Conservation (phyloP, 192 early-diverging fungal genomes). For the Coemansia sp. region DNA sequence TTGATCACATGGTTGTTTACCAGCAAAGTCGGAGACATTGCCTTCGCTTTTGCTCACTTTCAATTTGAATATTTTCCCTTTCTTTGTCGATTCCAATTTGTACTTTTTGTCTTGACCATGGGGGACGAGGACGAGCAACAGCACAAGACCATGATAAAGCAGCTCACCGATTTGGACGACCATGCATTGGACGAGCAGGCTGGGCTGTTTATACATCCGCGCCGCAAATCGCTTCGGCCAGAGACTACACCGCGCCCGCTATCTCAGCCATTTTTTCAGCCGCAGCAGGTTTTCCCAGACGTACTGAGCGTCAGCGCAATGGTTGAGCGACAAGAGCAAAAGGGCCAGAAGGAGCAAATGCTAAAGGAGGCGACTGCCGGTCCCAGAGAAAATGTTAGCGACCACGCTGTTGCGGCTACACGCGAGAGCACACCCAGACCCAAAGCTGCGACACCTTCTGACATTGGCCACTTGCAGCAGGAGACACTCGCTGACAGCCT, state of each 20-base stretch:
- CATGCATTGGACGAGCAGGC: constrained; percentile 55
- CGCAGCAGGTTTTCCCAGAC: constrained; percentile 52
- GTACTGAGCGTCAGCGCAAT: constrained; percentile 53
- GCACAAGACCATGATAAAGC: constrained; percentile 57
- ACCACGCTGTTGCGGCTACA: neutral
- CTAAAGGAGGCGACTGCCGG: neutral
- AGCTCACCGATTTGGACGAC: constrained; percentile 58
- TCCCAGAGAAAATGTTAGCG: neutral
- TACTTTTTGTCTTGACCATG: constrained; percentile 7
- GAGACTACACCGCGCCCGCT: constrained; percentile 46
- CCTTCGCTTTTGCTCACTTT: too few species aligned
- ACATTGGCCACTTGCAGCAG: neutral
- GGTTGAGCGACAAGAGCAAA: constrained; percentile 52
- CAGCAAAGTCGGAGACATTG: too few species aligned
- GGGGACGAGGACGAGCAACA: constrained; percentile 37
- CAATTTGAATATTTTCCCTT: too few species aligned
- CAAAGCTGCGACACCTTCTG: neutral
- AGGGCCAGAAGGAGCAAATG: constrained; percentile 20
- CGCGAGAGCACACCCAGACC: neutral
- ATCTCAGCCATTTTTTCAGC: constrained; percentile 55
- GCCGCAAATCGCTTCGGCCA: constrained; percentile 41
- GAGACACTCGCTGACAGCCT: neutral
- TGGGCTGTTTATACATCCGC: constrained; percentile 53
- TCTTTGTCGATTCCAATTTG: neutral
- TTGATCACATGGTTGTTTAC: too few species aligned